phyloP scores from a whole-genome alignment of 768 basidiomycete genomes.

The Rubroboletus pulcherrimus region DNA sequence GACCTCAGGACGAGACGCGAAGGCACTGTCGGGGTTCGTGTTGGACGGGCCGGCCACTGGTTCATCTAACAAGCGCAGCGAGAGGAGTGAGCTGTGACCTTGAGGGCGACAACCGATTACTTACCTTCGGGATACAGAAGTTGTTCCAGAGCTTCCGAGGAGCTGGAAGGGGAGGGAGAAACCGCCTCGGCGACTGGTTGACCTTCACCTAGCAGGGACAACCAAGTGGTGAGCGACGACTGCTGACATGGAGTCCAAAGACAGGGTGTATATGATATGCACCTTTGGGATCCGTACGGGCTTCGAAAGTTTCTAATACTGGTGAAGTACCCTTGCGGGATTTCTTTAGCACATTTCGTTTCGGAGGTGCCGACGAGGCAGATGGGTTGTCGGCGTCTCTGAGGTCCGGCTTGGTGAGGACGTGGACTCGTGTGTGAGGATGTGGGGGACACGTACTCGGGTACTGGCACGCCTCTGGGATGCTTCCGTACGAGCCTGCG shows the following conservation, averaged over 20 bases:
- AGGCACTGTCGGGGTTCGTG: background rate
- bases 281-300: constrained; percentile 4
- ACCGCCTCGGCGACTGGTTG: background rate
- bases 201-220: constrained; percentile 1
- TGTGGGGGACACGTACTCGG: constrained; percentile 1
- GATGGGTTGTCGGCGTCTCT: constrained; percentile 5
- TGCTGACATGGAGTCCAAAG: background rate
- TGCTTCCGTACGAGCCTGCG: constrained; percentile 22
- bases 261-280: background rate
- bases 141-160: constrained; percentile 7
- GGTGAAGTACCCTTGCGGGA: background rate
- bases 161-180: constrained; percentile 4
- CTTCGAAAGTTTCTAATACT: background rate
- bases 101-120: background rate
- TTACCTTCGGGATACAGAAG: constrained; percentile 13
- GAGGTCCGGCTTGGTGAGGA: background rate
- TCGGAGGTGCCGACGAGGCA: constrained; percentile 1
- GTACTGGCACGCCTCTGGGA: constrained; percentile 25
- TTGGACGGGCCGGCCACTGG: background rate
- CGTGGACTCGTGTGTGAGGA: background rate
- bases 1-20: background rate
- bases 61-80: constrained; percentile 4
- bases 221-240: background rate
- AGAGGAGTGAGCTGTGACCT: background rate
- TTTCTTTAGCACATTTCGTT: background rate